A percentile compares a stretch with the other conserved stretches of the same genome.
These are phyloP conservation scores for Aquilaria agallochum DNA, from an alignment of 441 rosid genomes.

Conservation along the genomic window DNA sequence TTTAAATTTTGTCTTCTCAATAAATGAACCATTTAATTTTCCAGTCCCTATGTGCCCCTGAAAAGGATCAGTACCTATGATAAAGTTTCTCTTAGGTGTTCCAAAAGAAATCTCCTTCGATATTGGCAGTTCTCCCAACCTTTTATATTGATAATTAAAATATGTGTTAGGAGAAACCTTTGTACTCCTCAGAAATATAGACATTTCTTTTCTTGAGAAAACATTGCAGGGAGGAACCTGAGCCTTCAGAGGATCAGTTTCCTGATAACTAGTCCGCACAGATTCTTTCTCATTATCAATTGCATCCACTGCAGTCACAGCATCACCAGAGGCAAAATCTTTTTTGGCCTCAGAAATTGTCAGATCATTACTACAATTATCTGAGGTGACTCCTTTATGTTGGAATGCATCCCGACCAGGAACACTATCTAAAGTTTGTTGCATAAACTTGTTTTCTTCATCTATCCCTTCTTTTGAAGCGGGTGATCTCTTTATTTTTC, in stretches of 20 bases:
- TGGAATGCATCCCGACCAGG: conserved; percentile 34
- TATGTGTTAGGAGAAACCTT: conserved; percentile 52
- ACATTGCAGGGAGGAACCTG: conserved; percentile 80
- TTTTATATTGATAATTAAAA: conserved; percentile 37
- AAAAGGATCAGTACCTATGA: conserved; percentile 19
- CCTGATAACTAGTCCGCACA: conserved; percentile 24
- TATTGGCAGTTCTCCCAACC: conserved; percentile 30
- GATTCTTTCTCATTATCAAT: conserved; percentile 30
- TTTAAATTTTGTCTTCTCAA: conserved; percentile 19
- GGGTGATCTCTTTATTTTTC: conserved; percentile 20
- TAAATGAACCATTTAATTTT: conserved; percentile 32
- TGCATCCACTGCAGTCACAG: conserved; percentile 22
- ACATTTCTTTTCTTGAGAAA: conserved; percentile 88
- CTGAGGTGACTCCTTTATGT: conserved; percentile 20
- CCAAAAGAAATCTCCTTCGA: conserved; percentile 24
- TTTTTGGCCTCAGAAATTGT: conserved; percentile 19
- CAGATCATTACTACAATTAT: conserved; percentile 18
- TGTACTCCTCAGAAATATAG: conserved; percentile 56
- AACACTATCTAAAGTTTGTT: conserved; percentile 23
- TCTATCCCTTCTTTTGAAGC: conserved; percentile 18
- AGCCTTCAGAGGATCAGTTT: conserved; percentile 70
- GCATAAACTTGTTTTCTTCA: conserved; percentile 21
- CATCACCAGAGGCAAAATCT: conserved; percentile 25
- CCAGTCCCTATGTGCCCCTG: conserved; percentile 29
- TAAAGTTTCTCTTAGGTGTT: conserved; percentile 22